Percentiles rank a stretch among this genome's conserved stretches.
Evolutionary conservation across 2,329 filamentous ascomycete genomes (phyloP).

Genomic region (Apiospora hydei): DNA sequence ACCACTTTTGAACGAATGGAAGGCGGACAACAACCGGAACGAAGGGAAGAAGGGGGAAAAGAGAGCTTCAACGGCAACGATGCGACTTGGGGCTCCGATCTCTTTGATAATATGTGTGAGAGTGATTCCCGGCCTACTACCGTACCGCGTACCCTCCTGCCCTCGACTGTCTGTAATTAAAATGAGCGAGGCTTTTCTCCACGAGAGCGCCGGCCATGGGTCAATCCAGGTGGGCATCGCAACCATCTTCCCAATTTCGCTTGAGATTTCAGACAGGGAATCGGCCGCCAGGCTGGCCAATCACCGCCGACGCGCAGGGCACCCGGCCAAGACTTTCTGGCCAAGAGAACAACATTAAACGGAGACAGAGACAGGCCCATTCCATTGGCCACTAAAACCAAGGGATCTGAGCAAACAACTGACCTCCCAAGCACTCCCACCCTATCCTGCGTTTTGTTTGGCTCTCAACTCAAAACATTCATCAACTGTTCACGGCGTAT

Average conservation of each 20-base stretch:
- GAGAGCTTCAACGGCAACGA: constrained; percentile 13
- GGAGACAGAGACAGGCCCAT: constrained; percentile 5
- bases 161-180: constrained; percentile 15
- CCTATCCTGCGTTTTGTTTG: constrained; percentile 7
- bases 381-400: constrained; percentile 19
- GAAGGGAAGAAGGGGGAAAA: constrained; percentile 19
- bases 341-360: constrained; percentile 23
- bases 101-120: constrained; percentile 24
- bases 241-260: constrained; percentile 21
- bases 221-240: constrained; percentile 13
- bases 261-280: constrained; percentile 19
- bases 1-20: constrained; percentile 20
- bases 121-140: constrained; percentile 6
- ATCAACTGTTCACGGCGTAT: background rate
- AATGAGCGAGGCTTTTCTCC: constrained; percentile 24
- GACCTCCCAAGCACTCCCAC: background rate
- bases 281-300: constrained; percentile 4
- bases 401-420: constrained; percentile 25
- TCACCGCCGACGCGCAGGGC: constrained; percentile 9
- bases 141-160: background rate
- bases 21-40: constrained; percentile 16
- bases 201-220: constrained; percentile 19
- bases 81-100: constrained; percentile 13
- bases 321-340: constrained; percentile 2
- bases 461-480: constrained; percentile 11